Evolutionary conservation across 2,329 filamentous ascomycete species (phyloP), one percentile per base, ranked within the genome.

Genomic region (Calycina herbarum): DNA sequence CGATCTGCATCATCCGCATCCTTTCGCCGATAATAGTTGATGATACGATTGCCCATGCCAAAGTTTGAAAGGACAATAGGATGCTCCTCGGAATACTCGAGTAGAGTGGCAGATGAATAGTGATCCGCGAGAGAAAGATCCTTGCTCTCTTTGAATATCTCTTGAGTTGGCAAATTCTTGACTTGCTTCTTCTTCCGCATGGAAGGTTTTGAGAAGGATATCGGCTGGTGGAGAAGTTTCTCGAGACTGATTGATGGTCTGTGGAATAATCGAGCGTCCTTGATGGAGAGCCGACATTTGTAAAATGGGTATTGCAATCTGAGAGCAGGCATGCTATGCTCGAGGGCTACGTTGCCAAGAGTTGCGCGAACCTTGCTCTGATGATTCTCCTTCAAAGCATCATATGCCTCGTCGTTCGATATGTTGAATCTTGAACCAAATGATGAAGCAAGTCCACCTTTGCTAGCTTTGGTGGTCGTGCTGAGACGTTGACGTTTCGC

Each of bases 271-370:
- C 93, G 78, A 77, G 93, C 81, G 80, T 94, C 79, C 79, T 90
- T 82, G 68, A 85, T 83, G 33, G 87, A 85, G 24, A 97, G 82
- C 74, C 91, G 92, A 64, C 95, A 93, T 75, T 92, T 92, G 81
- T 98, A 99, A 82, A 97, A 98, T 48, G 95, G 95, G 86, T 92
- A 98, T 68, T 96, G 92, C 51, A 99, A 81, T 75, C 94, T 94
- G 74, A 94, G 83, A 11, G 95, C 95, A 17, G 95, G 94, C 82
- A 97, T 83, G 77, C 92, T 94, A 79, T 99, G 95, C 77, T 99
- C 95, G 54, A 99, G 89, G n/a, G 91, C 89, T 68, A 97, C 87
- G 74, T 94, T 94, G 57, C 93, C 93, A 67, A 99, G 86, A 1
- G 93, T 96, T 62, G 93, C 95, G 71, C 95, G 89, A 67, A 99